Evolutionary conservation across 495 filamentous ascomycete species (phyloP), one percentile per base, ranked within the genome.

Genomic region (Penicillium verhagenii): DNA sequence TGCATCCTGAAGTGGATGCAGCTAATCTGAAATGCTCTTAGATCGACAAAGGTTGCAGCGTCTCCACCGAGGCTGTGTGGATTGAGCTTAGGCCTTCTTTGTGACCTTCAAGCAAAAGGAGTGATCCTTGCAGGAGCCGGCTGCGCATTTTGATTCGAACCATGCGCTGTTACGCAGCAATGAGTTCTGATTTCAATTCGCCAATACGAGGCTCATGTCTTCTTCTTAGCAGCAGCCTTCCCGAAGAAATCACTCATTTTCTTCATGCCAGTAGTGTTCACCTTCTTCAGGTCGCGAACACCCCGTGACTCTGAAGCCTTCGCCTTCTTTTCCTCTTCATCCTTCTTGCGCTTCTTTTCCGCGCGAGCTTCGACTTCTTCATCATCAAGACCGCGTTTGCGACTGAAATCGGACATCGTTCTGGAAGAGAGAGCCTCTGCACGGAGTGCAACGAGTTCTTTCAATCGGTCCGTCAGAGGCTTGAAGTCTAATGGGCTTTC

Each of bases 231-330:
- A 20, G 70, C 59, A 9, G 71, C 86, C 75, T 92, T 96, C 33
- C 79, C 81, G 68, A 98, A 98, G 69, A 97, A 98, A 56, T 86
- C 82, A 59, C 91, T 96, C 85, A 98, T 82, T 79, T 96, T 97
- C 79, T 89, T 91, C 94, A 99, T 99, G 23, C 94, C 95, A 14
- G 64, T 82, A 0, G 85, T 91, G 67, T 96, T 88, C 13, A 89
- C 93, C 74, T 97, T 97, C 67, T 86, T 87, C 62, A 99, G 64
- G 35, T 92, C 79, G 60, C 80, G 84, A 1, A 96, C 83, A 0
- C 81, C 92, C 18, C 82, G 77, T 58, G 87, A 93, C 72, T 90
- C 82, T 13, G 78, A 77, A 7, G 79, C 80, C 68, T 90, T 91
- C 59, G 84, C 85, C 49, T 82, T 82, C 72, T 85, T 87, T 70